Percentiles rank a stretch among this genome's conserved stretches.
Evolutionary conservation across 2,329 filamentous ascomycete genomes (phyloP).

Genomic region (Colletotrichum sp.): DNA sequence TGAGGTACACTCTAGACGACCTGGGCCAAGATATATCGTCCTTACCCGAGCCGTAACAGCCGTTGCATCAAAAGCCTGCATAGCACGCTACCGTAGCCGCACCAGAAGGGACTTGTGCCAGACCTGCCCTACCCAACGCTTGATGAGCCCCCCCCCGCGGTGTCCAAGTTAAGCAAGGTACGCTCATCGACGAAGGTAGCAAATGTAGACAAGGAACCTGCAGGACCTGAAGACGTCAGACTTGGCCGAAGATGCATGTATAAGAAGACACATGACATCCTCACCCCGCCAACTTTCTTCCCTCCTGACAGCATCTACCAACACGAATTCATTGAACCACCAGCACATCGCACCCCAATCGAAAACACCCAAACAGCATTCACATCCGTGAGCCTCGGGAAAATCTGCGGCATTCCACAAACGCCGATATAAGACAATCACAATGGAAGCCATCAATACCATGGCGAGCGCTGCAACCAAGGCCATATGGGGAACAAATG

Average conservation of each 20-base stretch:
- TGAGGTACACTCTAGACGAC: not conserved
- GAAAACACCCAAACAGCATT: not conserved
- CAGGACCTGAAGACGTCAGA: slow-evolving; percentile 13
- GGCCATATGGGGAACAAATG: slow-evolving; percentile 48
- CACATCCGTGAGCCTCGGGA: not conserved
- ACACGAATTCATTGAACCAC: not conserved
- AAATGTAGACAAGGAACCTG: not conserved
- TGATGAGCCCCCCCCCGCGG: not conserved
- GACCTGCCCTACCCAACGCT: not conserved
- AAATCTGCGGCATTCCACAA: not conserved
- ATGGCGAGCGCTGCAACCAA: slow-evolving; percentile 47
- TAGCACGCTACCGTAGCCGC: not conserved
- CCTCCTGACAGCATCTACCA: not conserved
- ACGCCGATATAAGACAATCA: slow-evolving; percentile 12
- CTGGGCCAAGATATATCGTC: not conserved
- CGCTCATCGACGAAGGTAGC: not conserved
- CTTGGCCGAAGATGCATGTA: not conserved
- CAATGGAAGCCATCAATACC: slow-evolving; percentile 70
- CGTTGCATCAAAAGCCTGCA: not conserved
- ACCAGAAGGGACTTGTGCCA: not conserved
- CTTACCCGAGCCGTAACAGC: not conserved
- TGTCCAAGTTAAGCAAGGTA: not conserved
- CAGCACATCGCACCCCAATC: not conserved
- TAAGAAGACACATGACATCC: not conserved
- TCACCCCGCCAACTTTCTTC: not conserved